Base-by-base conservation (phyloP, 1,284 basidiomycete species). In the Wolfiporia cocos region DNA sequence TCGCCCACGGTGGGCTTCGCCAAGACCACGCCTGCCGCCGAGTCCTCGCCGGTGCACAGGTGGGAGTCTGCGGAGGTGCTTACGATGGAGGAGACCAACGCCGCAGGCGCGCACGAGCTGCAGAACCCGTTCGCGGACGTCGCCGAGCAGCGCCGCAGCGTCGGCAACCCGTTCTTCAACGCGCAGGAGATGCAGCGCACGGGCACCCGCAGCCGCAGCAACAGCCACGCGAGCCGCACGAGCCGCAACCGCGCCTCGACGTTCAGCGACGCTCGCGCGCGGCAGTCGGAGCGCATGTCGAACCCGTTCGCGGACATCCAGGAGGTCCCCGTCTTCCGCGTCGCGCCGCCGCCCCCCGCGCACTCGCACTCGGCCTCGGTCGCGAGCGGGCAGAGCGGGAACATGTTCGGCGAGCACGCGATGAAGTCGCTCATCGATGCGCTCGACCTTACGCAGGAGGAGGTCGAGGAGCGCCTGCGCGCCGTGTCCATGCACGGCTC, bases 11-110 rank as follows among this genome's bases (percentile, higher is more conserved):
- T 61, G 35, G 67, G 64, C 41, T 67, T 70, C 53, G 78, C 75
- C 20, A 77, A 77, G 55, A 71, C 71, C 46, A 84, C 82, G 3
- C 81, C 82, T 34, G 63, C 65, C 9, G 70, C 76, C 9, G 74
- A 65, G 12, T 52, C 61, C 2, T 71, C 72, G 2, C 61, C 65
- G 12, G 54, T 66, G 4, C 82, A 86, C 61, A 69, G 56, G 30
- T 86, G 83, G 83, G 76, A 86, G 58, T 80, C 78, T 4, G 83
- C 83, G 0, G 80, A 84, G 52, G 78, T 86, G 9, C 50, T 83
- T 40, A 66, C 76, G 37, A 67, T 67, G 39, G 67, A 70, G 30
- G 58, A 56, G 15, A 59, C 55, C 20, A 44, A 60, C 9, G 42
- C 34, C 14, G 9, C 49, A 26, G 36, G 57, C 15, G 49, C 62